phyloP scores from a whole-genome alignment of 345 rosid species.

The Mangifera indica region DNA sequence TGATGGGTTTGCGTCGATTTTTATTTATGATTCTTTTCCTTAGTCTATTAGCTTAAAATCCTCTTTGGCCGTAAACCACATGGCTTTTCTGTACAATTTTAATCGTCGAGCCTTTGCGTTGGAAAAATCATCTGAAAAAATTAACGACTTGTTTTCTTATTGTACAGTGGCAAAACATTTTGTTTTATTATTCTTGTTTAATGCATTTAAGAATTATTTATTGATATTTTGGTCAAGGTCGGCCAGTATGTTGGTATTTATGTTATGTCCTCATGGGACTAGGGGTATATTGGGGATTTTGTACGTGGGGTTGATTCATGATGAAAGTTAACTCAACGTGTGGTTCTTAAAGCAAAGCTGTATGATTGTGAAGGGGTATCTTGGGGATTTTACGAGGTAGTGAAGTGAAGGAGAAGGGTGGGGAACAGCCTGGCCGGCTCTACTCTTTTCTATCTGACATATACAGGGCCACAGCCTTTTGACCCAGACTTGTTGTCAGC shows the following conservation, averaged over 20 bases:
- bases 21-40: slow-evolving; percentile 34
- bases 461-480: not conserved
- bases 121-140: slow-evolving; percentile 4
- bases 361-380: not conserved
- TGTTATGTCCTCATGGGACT: not conserved
- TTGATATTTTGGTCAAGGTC: not conserved
- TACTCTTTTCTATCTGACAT: not conserved
- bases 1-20: slow-evolving; percentile 31
- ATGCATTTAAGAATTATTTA: not conserved
- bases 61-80: slow-evolving; percentile 3
- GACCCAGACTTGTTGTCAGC: slow-evolving; percentile 12
- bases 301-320: not conserved
- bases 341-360: not conserved
- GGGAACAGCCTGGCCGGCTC: slow-evolving; percentile 40
- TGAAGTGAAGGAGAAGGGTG: slow-evolving; percentile 8
- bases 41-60: not conserved
- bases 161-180: not conserved
- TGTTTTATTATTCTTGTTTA: not conserved
- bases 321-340: not conserved
- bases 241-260: not conserved
- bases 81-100: not conserved
- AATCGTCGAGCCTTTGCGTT: not conserved
- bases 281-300: not conserved
- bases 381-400: not conserved
- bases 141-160: slow-evolving; percentile 4